phyloP scores from a whole-genome alignment of 441 rosid genomes.

The Erodium chrysanthum region DNA sequence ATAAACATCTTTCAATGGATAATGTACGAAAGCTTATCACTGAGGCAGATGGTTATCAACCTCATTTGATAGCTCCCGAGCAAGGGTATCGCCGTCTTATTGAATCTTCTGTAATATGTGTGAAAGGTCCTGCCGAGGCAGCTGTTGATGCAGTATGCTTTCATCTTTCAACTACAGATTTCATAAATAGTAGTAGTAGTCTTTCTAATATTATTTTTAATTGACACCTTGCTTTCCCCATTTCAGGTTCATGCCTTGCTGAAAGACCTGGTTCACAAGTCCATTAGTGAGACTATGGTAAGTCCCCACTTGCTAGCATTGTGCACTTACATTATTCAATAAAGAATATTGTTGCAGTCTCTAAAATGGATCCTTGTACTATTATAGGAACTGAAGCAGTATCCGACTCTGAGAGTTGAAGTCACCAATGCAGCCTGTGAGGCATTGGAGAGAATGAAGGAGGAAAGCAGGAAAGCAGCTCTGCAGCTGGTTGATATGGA shows the following conservation, averaged over 20 bases:
- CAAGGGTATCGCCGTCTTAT: constrained; percentile 97
- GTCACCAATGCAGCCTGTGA: constrained; percentile 93
- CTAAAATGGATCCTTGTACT: constrained; percentile 12
- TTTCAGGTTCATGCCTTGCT: constrained; percentile 75
- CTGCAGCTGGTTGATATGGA: constrained; percentile 90
- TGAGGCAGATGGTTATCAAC: constrained; percentile 99
- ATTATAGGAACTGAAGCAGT: constrained; percentile 75
- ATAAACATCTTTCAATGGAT: constrained; percentile 75
- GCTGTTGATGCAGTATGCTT: constrained; percentile 79
- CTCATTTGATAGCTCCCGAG: constrained; percentile 97
- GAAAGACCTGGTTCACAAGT: constrained; percentile 94
- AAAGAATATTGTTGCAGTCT: background rate
- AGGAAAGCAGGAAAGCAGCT: constrained; percentile 81
- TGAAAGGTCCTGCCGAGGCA: constrained; percentile 98
- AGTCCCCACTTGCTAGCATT: constrained; percentile 7
- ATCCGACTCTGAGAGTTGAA: constrained; percentile 75
- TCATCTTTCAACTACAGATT: background rate
- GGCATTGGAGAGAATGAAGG: constrained; percentile 85
- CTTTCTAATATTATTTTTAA: background rate
- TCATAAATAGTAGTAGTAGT: background rate
- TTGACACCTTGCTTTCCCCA: constrained; percentile 13
- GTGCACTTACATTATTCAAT: background rate
- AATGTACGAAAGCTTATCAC: constrained; percentile 90
- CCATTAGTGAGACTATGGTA: constrained; percentile 84
- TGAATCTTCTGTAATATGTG: constrained; percentile 83